Evolutionary conservation across 2,329 filamentous ascomycete genomes (phyloP).

Genomic region (Claviceps sp.): DNA sequence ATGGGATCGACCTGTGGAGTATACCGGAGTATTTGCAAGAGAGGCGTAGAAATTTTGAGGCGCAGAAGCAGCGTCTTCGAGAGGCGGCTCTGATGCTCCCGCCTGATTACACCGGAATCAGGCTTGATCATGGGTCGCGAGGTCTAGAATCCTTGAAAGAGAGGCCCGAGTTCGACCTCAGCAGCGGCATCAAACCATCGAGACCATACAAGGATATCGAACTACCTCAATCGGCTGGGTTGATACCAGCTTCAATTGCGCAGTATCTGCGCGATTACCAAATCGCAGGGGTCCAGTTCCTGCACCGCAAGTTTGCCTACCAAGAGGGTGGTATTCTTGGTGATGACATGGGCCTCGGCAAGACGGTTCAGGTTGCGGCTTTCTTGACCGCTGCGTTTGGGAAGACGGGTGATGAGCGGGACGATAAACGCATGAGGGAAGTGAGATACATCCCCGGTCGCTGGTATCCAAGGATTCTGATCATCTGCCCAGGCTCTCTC

Average conservation of each 20-base stretch:
- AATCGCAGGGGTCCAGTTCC: slow-evolving; percentile 67
- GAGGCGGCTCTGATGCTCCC: slow-evolving; percentile 62
- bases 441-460: slow-evolving; percentile 48
- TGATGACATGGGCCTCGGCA: slow-evolving; percentile 95
- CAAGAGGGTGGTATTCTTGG: slow-evolving; percentile 84
- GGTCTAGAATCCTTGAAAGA: slow-evolving; percentile 35
- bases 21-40: slow-evolving; percentile 62
- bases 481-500: slow-evolving; percentile 78
- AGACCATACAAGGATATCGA: slow-evolving; percentile 62
- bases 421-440: slow-evolving; percentile 77
- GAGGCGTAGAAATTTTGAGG: slow-evolving; percentile 58
- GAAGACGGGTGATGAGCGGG: slow-evolving; percentile 80
- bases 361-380: slow-evolving; percentile 90
- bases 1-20: slow-evolving; percentile 36
- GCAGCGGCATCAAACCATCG: slow-evolving; percentile 46
- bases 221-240: slow-evolving; percentile 59
- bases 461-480: slow-evolving; percentile 69
- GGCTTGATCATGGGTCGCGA: slow-evolving; percentile 42
- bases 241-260: slow-evolving; percentile 79
- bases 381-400: slow-evolving; percentile 88
- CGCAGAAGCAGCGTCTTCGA: slow-evolving; percentile 41
- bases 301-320: slow-evolving; percentile 81
- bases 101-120: slow-evolving; percentile 60
- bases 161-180: slow-evolving; percentile 51
- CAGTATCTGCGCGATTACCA: slow-evolving; percentile 91